A percentile compares a stretch with the other conserved stretches of the same genome.
Evolutionary conservation across 495 filamentous ascomycete genomes (phyloP).

Genomic region (Penicillium coffeae): DNA sequence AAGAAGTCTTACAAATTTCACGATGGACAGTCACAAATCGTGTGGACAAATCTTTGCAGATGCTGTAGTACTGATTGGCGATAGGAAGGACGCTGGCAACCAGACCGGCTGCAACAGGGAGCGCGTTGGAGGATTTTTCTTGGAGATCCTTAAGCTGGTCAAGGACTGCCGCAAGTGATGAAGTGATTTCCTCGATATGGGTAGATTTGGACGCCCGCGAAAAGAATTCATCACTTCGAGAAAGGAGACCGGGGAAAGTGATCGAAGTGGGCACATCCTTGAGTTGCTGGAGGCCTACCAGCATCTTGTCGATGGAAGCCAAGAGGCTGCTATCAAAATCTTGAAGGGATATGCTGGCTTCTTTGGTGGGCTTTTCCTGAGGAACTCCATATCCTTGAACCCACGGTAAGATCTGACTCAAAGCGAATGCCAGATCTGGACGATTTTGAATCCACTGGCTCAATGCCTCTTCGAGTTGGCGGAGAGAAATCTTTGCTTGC

Average conservation of each 20-base stretch:
- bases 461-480: slow-evolving; percentile 43
- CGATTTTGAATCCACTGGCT: slow-evolving; percentile 37
- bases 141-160: slow-evolving; percentile 48
- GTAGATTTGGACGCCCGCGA: slow-evolving; percentile 54
- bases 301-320: slow-evolving; percentile 58
- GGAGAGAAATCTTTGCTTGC: slow-evolving; percentile 42
- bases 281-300: slow-evolving; percentile 71
- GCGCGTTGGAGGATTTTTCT: slow-evolving; percentile 32
- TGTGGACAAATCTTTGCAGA: slow-evolving; percentile 49
- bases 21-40: slow-evolving; percentile 57
- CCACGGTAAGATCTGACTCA: slow-evolving; percentile 58
- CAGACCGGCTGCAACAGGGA: slow-evolving; percentile 53
- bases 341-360: slow-evolving; percentile 17
- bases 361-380: neutral
- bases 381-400: slow-evolving; percentile 16
- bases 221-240: slow-evolving; percentile 56
- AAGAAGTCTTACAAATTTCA: slow-evolving; percentile 67
- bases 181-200: slow-evolving; percentile 51
- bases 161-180: slow-evolving; percentile 48
- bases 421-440: slow-evolving; percentile 58
- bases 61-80: slow-evolving; percentile 64
- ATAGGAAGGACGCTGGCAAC: slow-evolving; percentile 69
- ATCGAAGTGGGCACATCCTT: slow-evolving; percentile 54
- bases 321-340: slow-evolving; percentile 56
- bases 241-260: slow-evolving; percentile 61